Evolutionary conservation across 805 yeast species (phyloP).

Genomic region (Candida wancherniae): DNA sequence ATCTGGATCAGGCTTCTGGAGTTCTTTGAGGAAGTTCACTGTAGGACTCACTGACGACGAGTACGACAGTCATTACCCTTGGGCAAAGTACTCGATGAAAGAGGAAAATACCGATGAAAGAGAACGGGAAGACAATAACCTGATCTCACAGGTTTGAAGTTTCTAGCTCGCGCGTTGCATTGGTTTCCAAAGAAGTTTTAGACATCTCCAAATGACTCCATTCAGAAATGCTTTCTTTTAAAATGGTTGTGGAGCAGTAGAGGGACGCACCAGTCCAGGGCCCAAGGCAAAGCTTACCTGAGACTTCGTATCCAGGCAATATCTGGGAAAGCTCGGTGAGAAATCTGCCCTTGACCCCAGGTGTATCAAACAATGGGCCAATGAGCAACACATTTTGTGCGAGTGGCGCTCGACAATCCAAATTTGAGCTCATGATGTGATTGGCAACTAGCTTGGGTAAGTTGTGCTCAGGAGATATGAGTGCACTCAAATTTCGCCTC

Average conservation of each 20-base stretch:
- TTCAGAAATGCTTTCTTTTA: conserved; percentile 7
- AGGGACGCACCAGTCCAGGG: conserved; percentile 18
- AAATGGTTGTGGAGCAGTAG: conserved; percentile 16
- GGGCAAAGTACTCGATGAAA: conserved; percentile 13
- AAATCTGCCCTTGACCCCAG: conserved; percentile 8
- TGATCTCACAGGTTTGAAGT: too few relatives aligned
- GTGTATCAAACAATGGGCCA: conserved; percentile 6
- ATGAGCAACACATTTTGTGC: conserved; percentile 11
- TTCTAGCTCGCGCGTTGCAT: conserved; percentile 2
- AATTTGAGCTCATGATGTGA: conserved; percentile 1
- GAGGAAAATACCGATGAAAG: conserved; percentile 3
- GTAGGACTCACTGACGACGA: conserved; percentile 14
- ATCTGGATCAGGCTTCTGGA: conserved; percentile 7
- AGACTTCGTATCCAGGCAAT: conserved; percentile 3
- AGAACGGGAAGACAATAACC: too few relatives aligned
- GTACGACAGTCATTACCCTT: conserved; percentile 14
- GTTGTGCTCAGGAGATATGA: conserved; percentile 1
- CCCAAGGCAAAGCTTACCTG: conserved; percentile 13
- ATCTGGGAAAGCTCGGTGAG: conserved; percentile 5
- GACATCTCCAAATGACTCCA: conserved; percentile 15
- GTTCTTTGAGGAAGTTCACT: conserved; percentile 6
- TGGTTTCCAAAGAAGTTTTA: conserved; percentile 2
- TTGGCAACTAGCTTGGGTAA: conserved; percentile 4
- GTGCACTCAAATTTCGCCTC: conserved; percentile 1
- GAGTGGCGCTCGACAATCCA: conserved; percentile 11